Percentiles rank a stretch among this genome's conserved stretches.
Evolutionary conservation across 163 green algal genomes (phyloP).

Genomic region (Prototheca wickerhamii): DNA sequence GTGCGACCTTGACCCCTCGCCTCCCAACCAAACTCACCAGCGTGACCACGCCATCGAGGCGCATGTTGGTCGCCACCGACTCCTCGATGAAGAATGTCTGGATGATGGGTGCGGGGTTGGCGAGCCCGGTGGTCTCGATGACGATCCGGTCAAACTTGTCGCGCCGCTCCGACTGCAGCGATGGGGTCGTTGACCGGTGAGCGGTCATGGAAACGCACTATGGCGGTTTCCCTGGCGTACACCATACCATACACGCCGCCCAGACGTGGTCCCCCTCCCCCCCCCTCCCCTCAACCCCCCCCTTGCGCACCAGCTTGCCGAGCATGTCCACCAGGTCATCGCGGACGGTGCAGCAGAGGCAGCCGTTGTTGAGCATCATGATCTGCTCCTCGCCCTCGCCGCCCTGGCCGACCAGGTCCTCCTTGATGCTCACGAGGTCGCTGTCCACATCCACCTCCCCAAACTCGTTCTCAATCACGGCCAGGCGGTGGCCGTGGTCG

Average conservation of each 20-base stretch:
- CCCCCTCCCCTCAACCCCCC: not conserved
- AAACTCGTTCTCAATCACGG: constrained; percentile 93
- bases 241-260: too few species aligned
- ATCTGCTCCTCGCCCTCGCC: constrained; percentile 27
- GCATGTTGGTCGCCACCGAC: constrained; percentile 41
- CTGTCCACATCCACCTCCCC: constrained; percentile 85
- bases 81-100: constrained; percentile 71
- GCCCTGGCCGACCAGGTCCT: constrained; percentile 9
- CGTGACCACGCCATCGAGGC: constrained; percentile 88
- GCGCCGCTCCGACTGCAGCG: not conserved
- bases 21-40: too few species aligned
- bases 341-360: constrained; percentile 92
- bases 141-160: constrained; percentile 81
- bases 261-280: not conserved
- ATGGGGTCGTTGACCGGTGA: not conserved
- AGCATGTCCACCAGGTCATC: constrained; percentile 89
- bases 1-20: too few species aligned
- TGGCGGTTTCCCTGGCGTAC: constrained; percentile 29
- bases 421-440: constrained; percentile 42
- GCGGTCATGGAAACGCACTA: not conserved
- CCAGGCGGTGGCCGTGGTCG: constrained; percentile 61
- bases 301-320: constrained; percentile 57
- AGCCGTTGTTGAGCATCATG: constrained; percentile 88
- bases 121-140: constrained; percentile 93
- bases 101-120: constrained; percentile 89